Evolutionary conservation across 192 early-diverging fungal genomes (phyloP).

Genomic region (Coemansia sp.): DNA sequence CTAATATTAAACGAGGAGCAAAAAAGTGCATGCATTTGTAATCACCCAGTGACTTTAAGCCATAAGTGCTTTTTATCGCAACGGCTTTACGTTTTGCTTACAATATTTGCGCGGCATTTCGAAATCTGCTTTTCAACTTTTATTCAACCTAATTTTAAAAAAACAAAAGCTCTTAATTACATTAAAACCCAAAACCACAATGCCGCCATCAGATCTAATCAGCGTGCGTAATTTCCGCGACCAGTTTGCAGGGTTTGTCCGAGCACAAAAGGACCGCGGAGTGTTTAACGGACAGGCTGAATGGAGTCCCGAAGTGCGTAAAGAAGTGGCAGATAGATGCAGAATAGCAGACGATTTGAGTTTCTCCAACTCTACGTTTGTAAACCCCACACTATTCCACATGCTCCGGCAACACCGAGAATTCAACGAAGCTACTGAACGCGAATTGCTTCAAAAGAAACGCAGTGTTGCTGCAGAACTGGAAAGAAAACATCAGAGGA

Average conservation of each 20-base stretch:
- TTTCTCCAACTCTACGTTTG: slow-evolving; percentile 50
- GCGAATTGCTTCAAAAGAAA: slow-evolving; percentile 45
- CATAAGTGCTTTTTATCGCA: no score
- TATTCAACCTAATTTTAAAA: no score
- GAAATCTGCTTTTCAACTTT: no score
- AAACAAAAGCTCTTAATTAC: no score
- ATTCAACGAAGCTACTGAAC: slow-evolving; percentile 52
- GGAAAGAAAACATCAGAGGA: slow-evolving; percentile 23
- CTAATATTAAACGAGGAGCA: no score
- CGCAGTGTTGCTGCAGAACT: slow-evolving; percentile 31
- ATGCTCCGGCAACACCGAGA: slow-evolving; percentile 54
- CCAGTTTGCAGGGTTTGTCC: slow-evolving; percentile 38
- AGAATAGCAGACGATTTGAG: slow-evolving; percentile 47
- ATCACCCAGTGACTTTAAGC: no score
- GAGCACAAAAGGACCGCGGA: slow-evolving; percentile 37
- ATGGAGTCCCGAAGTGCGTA: slow-evolving; percentile 29
- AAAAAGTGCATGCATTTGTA: no score
- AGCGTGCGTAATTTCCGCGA: slow-evolving; percentile 49
- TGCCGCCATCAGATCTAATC: slow-evolving; percentile 50
- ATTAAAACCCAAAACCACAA: not conserved
- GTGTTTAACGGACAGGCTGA: slow-evolving; percentile 34
- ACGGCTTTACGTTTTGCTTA: no score
- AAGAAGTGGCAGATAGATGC: slow-evolving; percentile 35
- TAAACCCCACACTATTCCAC: slow-evolving; percentile 51
- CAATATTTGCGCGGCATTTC: no score